Evolutionary conservation across 139 green algal genomes (phyloP), one percentile per base, ranked within the genome.

Genomic region (Chlorella sp.): DNA sequence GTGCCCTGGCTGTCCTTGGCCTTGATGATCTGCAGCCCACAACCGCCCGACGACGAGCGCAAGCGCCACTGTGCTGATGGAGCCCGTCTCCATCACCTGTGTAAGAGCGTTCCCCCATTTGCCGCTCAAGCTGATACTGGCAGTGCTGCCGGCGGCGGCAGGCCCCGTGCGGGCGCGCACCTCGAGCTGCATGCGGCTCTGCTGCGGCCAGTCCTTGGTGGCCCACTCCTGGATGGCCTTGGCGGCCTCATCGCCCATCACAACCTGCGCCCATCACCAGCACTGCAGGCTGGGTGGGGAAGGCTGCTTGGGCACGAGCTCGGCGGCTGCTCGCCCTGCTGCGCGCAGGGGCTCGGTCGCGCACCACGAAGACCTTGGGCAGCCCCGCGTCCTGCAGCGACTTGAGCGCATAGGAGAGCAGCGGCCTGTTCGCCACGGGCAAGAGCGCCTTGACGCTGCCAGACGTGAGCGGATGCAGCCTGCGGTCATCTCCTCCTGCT

Each of bases 361-460:
- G 31, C 69, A 95, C 88, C 86, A 96, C 83, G 10, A 91, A 76
- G 29, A 88, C 88, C 27, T 84, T 75, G 22, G 73, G 74, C 17
- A 95, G 64, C 29, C 88, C 89, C 29, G 77, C 85, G 61, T 91
- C 79, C 35, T 86, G 79, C 20, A 95, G 69, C n/a, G 78, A 76
- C 1, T 75, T 69, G 51, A 97, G 73, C 5, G 90, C 81, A 71
- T 91, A 96, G 26, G 71, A 86, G 27, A 97, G 80, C 30, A 96
- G 79, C 23, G 90, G 85, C 33, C 77, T 78, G 74, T 92, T 92
- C 61, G 74, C 88, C 0, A 96, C 80, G 0, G 90, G 87, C 42
- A 97, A 70, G 33, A 97, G 73, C 30, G 82, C 86, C 66, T 93
- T 91, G 20, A 86, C 80, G 0, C 42, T 82, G 69, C 73, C 82